Base-by-base conservation (phyloP, 78 protist genomes). In the Mantamonas sphyraenae region DNA sequence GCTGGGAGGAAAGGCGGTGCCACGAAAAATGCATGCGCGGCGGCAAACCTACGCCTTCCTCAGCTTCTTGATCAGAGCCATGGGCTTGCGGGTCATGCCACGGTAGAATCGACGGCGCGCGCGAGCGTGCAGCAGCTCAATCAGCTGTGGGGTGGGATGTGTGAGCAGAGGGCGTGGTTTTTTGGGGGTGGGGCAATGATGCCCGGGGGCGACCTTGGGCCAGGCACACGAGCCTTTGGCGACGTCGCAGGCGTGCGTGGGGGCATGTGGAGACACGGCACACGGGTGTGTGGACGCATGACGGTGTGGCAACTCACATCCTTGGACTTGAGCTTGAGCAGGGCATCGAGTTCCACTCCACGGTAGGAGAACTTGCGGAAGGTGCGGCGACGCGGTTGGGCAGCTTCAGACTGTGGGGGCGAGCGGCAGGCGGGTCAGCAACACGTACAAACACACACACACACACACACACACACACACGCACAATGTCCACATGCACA, bases 311-410 rank as follows among this genome's bases (percentile, higher is more conserved):
- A 14, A 57, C 30, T 57, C 38, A 12, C 43, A 37, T 64, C 50
- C 45, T 83, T 88, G 12, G 30, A 37, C 64, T 40, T 42, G 66
- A 98, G 81, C 66, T 92, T 95, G 30, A 95, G 85, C 20, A 98
- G 84, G 60, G 83, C 65, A 17, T 95, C 97, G 60, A 95, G 85
- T 24, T 97, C 99, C 43, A 95, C 60, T 2, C 99, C 99, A 9
- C 97, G 88, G 96, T 84, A 97, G 62, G 88, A 26, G 95, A 84
- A 97, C 88, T 93, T 95, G 80, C 90, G 84, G 97, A 94, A 94
- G 70, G 86, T 62, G 45, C 91, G 85, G n/a, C n/a, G n/a, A n/a
- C n/a, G n/a, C n/a, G n/a, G n/a, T n/a, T n/a, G n/a, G n/a, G n/a
- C n/a, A n/a, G n/a, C n/a, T n/a, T n/a, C n/a, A n/a, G n/a, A n/a